Base-by-base conservation (phyloP, 2,329 filamentous ascomycete species). In the Ophiocordyceps robertsii region DNA sequence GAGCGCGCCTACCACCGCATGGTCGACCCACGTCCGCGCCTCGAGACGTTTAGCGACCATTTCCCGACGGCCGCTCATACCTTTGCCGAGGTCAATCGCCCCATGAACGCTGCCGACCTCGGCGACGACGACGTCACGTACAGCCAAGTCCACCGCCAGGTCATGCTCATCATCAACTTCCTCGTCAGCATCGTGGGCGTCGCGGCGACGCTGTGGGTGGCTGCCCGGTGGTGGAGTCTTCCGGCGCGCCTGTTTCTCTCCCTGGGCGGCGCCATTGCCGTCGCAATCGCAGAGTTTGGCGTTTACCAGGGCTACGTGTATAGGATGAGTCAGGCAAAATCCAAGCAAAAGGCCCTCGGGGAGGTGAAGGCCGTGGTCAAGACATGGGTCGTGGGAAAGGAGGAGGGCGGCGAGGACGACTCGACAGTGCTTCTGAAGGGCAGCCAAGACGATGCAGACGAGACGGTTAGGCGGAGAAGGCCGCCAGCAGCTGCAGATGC, bases 161-260 rank as follows among this genome's bases (percentile, higher is more conserved):
- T 92, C 44, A 80, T 84, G 36, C 69, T 96, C 8, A 87, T 96
- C 41, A 72, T 94, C 53, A 98, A 96, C 59, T 87, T 96, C 40
- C 65, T 95, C 33, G 70, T 95, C 42, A 94, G 86, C 41, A 84
- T 95, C 42, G 66, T 90, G 3, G 85, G 89, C 37, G 84, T 83
- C 40, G 82, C 79, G 3, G 78, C 73, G 3, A 84, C 83, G 8
- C 72, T 92, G 30, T 92, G 84, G 85, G 70, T 88, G n/a, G 73
- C 74, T 14, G 82, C 82, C 1, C 70, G 79, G 40, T 84, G 83
- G 72, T 90, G 84, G 84, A 80, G 72, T 47, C 73, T 81, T 1
- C 78, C 84, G 0, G 72, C 77, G 37, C 67, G 85, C 24, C 56
- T 92, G 46, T 81, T 83, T 33, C 60, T 89, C 40, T 82, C 82